Evolutionary conservation across 2,329 filamentous ascomycete genomes (phyloP).

Genomic region (Emergomyces africanus): DNA sequence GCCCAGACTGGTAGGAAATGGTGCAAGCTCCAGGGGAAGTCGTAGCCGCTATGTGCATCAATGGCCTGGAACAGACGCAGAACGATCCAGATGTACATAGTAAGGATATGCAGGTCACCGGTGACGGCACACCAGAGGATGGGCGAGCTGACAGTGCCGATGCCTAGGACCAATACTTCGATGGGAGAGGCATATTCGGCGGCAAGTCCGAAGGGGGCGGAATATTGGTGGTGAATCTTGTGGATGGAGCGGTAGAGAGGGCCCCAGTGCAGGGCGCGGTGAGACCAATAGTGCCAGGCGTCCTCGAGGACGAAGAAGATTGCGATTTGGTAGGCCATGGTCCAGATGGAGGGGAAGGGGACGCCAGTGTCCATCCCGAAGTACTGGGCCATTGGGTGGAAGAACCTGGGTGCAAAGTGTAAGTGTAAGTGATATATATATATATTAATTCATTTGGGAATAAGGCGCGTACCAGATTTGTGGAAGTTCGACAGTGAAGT

Average conservation of each 20-base stretch:
- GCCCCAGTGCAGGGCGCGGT: constrained; percentile 86
- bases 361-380: constrained; percentile 80
- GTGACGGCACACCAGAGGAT: constrained; percentile 75
- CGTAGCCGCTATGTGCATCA: constrained; percentile 93
- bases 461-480: constrained; percentile 62
- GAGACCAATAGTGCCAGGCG: constrained; percentile 96
- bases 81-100: constrained; percentile 96
- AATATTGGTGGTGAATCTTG: constrained; percentile 99
- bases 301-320: constrained; percentile 96
- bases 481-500: constrained; percentile 95
- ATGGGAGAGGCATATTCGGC: constrained; percentile 97
- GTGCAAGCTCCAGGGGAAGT: constrained; percentile 94
- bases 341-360: constrained; percentile 74
- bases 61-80: constrained; percentile 93
- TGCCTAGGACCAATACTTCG: constrained; percentile 86
- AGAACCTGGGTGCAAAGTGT: constrained; percentile 54
- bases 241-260: constrained; percentile 93
- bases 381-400: constrained; percentile 91
- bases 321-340: constrained; percentile 80
- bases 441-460: neutral
- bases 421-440: neutral
- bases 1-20: constrained; percentile 98
- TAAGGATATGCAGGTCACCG: constrained; percentile 81
- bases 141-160: constrained; percentile 71
- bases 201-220: constrained; percentile 87